Conservation (phyloP, 768 basidiomycete species). For the Paxillus involutus region DNA sequence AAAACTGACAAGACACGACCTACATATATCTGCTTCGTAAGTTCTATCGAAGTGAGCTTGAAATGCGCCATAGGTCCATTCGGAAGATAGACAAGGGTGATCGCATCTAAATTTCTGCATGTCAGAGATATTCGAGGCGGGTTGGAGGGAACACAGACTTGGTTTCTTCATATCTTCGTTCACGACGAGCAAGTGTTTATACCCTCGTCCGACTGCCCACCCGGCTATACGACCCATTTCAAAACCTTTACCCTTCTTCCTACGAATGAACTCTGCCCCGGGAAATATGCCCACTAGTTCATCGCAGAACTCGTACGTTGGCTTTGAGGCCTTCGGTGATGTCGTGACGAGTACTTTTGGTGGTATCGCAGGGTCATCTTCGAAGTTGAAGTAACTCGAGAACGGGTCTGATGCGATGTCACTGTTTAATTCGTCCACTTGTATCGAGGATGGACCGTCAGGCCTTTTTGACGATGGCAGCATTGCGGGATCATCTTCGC, state of each 20-base stretch:
- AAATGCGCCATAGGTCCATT: slow-evolving; percentile 94
- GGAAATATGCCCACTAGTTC: slow-evolving; percentile 89
- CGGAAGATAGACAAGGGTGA: slow-evolving; percentile 89
- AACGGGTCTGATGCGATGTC: slow-evolving; percentile 79
- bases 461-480: slow-evolving; percentile 33
- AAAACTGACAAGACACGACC: slow-evolving; percentile 23
- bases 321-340: slow-evolving; percentile 82
- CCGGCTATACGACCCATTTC: slow-evolving; percentile 89
- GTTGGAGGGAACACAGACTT: slow-evolving; percentile 53
- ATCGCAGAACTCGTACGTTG: slow-evolving; percentile 90
- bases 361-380: slow-evolving; percentile 67
- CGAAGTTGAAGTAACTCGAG: slow-evolving; percentile 69
- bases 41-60: slow-evolving; percentile 85
- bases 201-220: slow-evolving; percentile 90
- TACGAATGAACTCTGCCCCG: slow-evolving; percentile 83
- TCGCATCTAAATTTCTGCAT: slow-evolving; percentile 62
- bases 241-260: slow-evolving; percentile 88
- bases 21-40: slow-evolving; percentile 85
- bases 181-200: slow-evolving; percentile 86
- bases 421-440: slow-evolving; percentile 58
- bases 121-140: slow-evolving; percentile 3
- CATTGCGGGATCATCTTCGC: slow-evolving; percentile 68
- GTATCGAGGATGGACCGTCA: slow-evolving; percentile 33
- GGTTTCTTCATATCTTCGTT: slow-evolving; percentile 96
- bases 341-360: slow-evolving; percentile 92